These are phyloP conservation scores for Coemansia sp. DNA, from an alignment of 371 early-diverging fungal genomes.

Conservation along the genomic window DNA sequence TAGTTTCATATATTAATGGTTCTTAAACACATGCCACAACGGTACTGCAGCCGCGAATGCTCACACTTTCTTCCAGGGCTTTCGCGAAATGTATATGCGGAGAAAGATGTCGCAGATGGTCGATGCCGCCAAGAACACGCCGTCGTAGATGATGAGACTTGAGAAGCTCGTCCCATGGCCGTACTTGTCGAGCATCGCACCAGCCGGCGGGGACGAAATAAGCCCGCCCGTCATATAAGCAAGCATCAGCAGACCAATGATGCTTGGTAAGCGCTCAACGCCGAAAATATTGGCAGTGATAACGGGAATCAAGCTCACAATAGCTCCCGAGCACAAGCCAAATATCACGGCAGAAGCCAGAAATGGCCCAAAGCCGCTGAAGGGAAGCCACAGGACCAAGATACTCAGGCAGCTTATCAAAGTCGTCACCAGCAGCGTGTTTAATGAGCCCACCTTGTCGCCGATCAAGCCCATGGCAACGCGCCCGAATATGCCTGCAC, in stretches of 20 bases:
- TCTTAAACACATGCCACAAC: too few relatives aligned
- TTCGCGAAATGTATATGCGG: constrained; percentile 13
- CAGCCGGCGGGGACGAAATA: constrained; percentile 32
- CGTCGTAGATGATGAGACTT: constrained; percentile 23
- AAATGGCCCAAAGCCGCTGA: constrained; percentile 19
- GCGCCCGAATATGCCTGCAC: constrained; percentile 22
- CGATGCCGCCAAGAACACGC: constrained; percentile 14
- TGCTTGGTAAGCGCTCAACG: constrained; percentile 26
- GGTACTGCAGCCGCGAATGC: not conserved
- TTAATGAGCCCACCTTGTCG: constrained; percentile 29
- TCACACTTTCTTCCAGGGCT: constrained; percentile 17
- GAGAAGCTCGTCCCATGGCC: constrained; percentile 21
- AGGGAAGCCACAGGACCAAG: constrained; percentile 37
- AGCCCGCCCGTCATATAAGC: constrained; percentile 20
- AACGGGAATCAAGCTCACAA: constrained; percentile 31
- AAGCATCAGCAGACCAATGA: constrained; percentile 29
- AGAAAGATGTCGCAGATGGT: constrained; percentile 9
- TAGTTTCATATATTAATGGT: not conserved
- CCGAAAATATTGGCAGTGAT: constrained; percentile 34
- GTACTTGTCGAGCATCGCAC: constrained; percentile 26
- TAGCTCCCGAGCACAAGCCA: constrained; percentile 33
- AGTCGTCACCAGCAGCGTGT: constrained; percentile 17
- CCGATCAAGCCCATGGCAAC: constrained; percentile 18
- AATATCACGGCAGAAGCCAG: constrained; percentile 23
- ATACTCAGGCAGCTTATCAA: constrained; percentile 20